phyloP scores from a whole-genome alignment of 352 stramenopile species.

The Phytophthora nicotianae region DNA sequence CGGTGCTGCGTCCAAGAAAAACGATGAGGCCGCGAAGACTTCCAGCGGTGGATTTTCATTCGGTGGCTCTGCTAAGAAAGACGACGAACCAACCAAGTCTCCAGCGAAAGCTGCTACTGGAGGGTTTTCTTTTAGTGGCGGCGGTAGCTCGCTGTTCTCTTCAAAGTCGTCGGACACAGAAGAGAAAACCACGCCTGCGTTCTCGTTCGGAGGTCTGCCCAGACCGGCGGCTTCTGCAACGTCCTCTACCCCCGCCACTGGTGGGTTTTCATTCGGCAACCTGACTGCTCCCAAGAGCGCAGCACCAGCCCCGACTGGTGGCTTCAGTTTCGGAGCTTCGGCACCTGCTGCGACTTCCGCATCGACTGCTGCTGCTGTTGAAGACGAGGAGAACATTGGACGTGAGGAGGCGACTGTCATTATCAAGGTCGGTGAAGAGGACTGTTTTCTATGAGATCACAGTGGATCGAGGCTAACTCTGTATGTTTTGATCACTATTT shows the following conservation, averaged over 20 bases:
- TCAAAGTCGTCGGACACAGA: slow-evolving; percentile 24
- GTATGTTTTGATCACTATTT: neutral
- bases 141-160: slow-evolving; percentile 50
- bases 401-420: slow-evolving; percentile 87
- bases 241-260: slow-evolving; percentile 22
- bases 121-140: slow-evolving; percentile 33
- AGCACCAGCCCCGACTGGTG: slow-evolving; percentile 18
- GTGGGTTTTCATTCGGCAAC: slow-evolving; percentile 57
- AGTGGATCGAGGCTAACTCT: slow-evolving; percentile 1
- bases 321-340: slow-evolving; percentile 41
- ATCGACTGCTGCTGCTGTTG: slow-evolving; percentile 38
- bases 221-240: slow-evolving; percentile 28
- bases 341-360: slow-evolving; percentile 21
- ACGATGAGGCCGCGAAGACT: slow-evolving; percentile 15
- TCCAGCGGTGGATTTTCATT: slow-evolving; percentile 24
- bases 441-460: slow-evolving; percentile 1
- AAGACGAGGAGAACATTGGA: slow-evolving; percentile 83
- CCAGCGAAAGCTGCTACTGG: slow-evolving; percentile 9
- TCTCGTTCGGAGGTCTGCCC: slow-evolving; percentile 47
- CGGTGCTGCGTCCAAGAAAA: slow-evolving; percentile 23
- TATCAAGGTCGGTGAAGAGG: slow-evolving; percentile 63
- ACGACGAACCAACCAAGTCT: slow-evolving; percentile 20
- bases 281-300: slow-evolving; percentile 23
- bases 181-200: slow-evolving; percentile 45
- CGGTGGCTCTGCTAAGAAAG: slow-evolving; percentile 26